Evolutionary conservation across 73 alveolate genomes (phyloP).

Genomic region (Paramecium biaurelia): DNA sequence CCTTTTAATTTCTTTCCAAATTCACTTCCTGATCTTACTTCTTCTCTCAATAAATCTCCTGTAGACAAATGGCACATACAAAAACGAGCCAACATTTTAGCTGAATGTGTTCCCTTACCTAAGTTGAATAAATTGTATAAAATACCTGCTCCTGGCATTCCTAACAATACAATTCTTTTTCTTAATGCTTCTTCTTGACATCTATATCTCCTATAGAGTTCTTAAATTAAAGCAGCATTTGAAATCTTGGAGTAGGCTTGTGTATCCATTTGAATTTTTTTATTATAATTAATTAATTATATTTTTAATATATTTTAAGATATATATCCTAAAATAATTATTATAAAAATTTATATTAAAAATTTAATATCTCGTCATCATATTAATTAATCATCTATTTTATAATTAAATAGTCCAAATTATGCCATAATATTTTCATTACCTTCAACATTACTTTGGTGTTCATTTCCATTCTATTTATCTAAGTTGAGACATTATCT

Average conservation of each 20-base stretch:
- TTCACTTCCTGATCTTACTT: constrained; percentile 80
- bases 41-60: constrained; percentile 85
- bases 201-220: constrained; percentile 40
- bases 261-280: background rate
- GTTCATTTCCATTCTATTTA: background rate
- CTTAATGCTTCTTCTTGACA: background rate
- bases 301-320: background rate
- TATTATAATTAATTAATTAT: background rate
- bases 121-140: background rate
- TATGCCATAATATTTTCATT: background rate
- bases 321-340: background rate
- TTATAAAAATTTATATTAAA: background rate
- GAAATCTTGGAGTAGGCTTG: constrained; percentile 30
- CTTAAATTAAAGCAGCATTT: constrained; percentile 9
- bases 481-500: background rate
- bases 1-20: constrained; percentile 80
- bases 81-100: constrained; percentile 43
- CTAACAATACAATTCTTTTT: constrained; percentile 29
- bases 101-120: constrained; percentile 66
- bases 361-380: background rate
- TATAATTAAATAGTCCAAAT: background rate
- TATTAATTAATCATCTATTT: background rate
- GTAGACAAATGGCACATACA: constrained; percentile 78
- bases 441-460: background rate
- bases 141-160: constrained; percentile 53